Evolutionary conservation across 2,329 filamentous ascomycete genomes (phyloP).

Genomic region (Nannizziopsis barbatae): DNA sequence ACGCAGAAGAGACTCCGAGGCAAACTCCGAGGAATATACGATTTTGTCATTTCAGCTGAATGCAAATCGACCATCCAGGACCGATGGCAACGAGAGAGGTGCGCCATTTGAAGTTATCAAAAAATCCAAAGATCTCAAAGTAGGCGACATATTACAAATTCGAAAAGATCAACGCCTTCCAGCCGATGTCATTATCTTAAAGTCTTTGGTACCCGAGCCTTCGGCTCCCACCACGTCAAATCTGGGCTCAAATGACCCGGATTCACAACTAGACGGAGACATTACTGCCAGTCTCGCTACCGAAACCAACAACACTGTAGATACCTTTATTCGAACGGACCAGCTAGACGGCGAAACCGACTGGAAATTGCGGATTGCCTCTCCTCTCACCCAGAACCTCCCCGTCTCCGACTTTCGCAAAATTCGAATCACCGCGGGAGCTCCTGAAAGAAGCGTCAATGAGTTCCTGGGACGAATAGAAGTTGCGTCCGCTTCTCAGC

Average conservation of each 20-base stretch:
- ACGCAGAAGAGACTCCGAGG: slow-evolving; percentile 77
- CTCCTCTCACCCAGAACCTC: slow-evolving; percentile 72
- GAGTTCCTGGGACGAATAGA: slow-evolving; percentile 88
- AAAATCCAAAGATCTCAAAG: slow-evolving; percentile 77
- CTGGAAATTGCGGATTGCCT: slow-evolving; percentile 89
- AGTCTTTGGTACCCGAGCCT: slow-evolving; percentile 48
- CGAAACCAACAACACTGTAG: slow-evolving; percentile 42
- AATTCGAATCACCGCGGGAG: slow-evolving; percentile 64
- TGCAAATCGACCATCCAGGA: slow-evolving; percentile 17
- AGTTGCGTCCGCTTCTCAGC: slow-evolving; percentile 45
- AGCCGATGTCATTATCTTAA: slow-evolving; percentile 85
- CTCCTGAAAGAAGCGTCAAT: slow-evolving; percentile 88
- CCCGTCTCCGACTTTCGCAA: slow-evolving; percentile 56
- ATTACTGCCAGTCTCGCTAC: neutral
- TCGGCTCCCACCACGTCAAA: neutral
- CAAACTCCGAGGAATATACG: slow-evolving; percentile 81
- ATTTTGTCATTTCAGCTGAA: slow-evolving; percentile 57
- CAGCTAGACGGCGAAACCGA: slow-evolving; percentile 97
- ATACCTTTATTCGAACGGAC: slow-evolving; percentile 95
- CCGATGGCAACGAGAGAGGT: slow-evolving; percentile 21
- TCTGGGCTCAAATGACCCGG: neutral
- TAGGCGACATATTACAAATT: slow-evolving; percentile 90
- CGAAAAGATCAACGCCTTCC: slow-evolving; percentile 86
- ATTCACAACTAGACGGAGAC: neutral
- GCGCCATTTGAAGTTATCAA: slow-evolving; percentile 57